A percentile compares a stretch with the other conserved stretches of the same genome.
Conservation (phyloP, 164 flowering plant species). For the Tinospora cordifolia region DNA sequence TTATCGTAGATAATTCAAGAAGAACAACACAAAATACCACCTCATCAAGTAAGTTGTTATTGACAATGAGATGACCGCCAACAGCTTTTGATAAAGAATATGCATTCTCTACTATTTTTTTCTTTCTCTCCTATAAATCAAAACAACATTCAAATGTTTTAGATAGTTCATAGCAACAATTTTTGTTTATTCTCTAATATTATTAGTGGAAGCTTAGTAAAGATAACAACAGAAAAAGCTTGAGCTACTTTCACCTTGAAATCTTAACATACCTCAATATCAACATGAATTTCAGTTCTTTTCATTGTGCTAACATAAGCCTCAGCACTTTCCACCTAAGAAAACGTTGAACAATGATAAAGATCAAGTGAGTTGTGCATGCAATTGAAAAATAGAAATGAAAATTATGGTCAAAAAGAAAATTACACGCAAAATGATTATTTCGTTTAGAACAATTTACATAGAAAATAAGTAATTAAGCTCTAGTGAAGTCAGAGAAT, state of each 20-base stretch:
- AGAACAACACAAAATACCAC: conserved; percentile 22
- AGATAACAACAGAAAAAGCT: neutral
- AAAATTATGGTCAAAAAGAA: neutral
- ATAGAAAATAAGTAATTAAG: too few species aligned
- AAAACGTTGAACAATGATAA: conserved; percentile 1
- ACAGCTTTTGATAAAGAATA: conserved; percentile 55
- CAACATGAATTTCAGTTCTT: conserved; percentile 55
- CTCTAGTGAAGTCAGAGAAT: too few species aligned
- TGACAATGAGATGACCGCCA: conserved; percentile 43
- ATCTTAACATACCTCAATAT: conserved; percentile 49
- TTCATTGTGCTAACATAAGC: conserved; percentile 45
- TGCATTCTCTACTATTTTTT: conserved; percentile 44
- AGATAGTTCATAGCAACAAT: neutral
- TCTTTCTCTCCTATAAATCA: conserved; percentile 58
- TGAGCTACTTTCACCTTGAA: neutral
- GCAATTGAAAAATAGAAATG: neutral
- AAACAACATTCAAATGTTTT: neutral
- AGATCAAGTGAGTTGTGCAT: neutral
- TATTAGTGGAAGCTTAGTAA: neutral
- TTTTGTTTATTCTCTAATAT: neutral
- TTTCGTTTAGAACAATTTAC: too few species aligned
- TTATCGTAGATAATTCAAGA: neutral
- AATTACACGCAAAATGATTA: neutral
- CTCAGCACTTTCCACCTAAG: conserved; percentile 71
- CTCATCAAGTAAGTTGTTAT: conserved; percentile 63